Percentiles rank a stretch among this genome's conserved stretches.
phyloP scores from a whole-genome alignment of 495 filamentous ascomycete species.

The Penicillium ochrochloron region DNA sequence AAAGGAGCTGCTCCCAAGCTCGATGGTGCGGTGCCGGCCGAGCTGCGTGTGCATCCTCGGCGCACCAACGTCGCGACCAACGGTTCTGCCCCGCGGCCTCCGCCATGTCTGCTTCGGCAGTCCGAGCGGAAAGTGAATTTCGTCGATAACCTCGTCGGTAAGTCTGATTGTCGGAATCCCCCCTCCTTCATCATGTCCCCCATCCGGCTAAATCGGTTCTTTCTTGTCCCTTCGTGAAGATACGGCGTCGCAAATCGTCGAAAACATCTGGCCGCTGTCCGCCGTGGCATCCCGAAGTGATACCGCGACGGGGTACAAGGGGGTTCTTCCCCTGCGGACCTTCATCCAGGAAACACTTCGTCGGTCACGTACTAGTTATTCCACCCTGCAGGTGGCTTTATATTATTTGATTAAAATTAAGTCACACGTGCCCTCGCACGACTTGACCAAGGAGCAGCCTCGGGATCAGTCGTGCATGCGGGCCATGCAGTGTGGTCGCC shows the following conservation, averaged over 20 bases:
- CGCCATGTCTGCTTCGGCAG: constrained; percentile 85
- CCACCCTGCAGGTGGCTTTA: constrained; percentile 92
- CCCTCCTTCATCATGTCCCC: constrained; percentile 3
- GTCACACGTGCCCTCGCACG: constrained; percentile 79
- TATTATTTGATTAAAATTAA: constrained; percentile 96
- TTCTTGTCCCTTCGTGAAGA: constrained; percentile 59
- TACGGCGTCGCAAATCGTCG: constrained; percentile 95
- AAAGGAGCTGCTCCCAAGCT: constrained; percentile 37
- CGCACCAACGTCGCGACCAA: constrained; percentile 60
- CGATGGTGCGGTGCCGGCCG: constrained; percentile 59
- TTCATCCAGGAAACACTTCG: constrained; percentile 98
- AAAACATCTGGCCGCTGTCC: constrained; percentile 89
- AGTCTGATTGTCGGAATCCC: constrained; percentile 49
- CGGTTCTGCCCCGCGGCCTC: constrained; percentile 64
- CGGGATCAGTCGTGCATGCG: constrained; percentile 73
- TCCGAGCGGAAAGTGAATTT: constrained; percentile 93
- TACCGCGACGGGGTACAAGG: constrained; percentile 54
- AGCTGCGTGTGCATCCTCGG: constrained; percentile 81
- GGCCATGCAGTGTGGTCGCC: constrained; percentile 92
- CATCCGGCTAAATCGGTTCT: constrained; percentile 31
- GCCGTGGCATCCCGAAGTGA: constrained; percentile 53
- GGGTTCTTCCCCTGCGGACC: constrained; percentile 85
- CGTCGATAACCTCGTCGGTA: constrained; percentile 98
- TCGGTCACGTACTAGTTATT: constrained; percentile 94
- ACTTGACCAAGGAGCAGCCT: constrained; percentile 87